Percentiles rank a stretch among this genome's conserved stretches.
phyloP scores from a whole-genome alignment of 2,329 filamentous ascomycete genomes.

The Chlorencoelia australis region DNA sequence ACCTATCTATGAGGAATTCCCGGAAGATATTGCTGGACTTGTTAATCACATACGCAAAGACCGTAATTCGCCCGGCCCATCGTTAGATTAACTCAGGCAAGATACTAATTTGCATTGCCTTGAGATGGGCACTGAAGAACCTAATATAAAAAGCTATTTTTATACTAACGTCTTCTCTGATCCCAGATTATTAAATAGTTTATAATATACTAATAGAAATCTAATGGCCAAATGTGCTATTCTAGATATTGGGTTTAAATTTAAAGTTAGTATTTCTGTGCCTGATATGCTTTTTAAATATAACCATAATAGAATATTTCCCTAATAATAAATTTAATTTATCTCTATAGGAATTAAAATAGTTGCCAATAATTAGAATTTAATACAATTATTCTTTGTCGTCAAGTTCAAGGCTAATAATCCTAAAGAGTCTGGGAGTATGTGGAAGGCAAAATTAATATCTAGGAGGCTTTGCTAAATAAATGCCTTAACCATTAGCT shows the following conservation, averaged over 20 bases:
- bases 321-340: slow-evolving; percentile 14
- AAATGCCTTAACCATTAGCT: slow-evolving; percentile 17
- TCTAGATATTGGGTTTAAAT: neutral
- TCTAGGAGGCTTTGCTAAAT: too few relatives aligned
- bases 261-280: too few relatives aligned
- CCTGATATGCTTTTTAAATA: too few relatives aligned
- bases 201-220: too few relatives aligned
- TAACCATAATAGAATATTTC: slow-evolving; percentile 12
- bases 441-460: too few relatives aligned
- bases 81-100: slow-evolving; percentile 9
- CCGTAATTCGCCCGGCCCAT: slow-evolving; percentile 15
- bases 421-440: too few relatives aligned
- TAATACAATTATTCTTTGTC: too few relatives aligned
- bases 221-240: neutral
- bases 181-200: neutral
- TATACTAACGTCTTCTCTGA: neutral
- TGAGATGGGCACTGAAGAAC: slow-evolving; percentile 5
- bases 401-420: too few relatives aligned
- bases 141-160: slow-evolving; percentile 1
- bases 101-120: slow-evolving; percentile 11
- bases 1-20: slow-evolving; percentile 11
- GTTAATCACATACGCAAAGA: slow-evolving; percentile 12
- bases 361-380: slow-evolving; percentile 11
- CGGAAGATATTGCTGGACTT: slow-evolving; percentile 13
- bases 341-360: slow-evolving; percentile 15